Base-by-base conservation (phyloP, 139 green algal genomes). In the Volvox africanus region DNA sequence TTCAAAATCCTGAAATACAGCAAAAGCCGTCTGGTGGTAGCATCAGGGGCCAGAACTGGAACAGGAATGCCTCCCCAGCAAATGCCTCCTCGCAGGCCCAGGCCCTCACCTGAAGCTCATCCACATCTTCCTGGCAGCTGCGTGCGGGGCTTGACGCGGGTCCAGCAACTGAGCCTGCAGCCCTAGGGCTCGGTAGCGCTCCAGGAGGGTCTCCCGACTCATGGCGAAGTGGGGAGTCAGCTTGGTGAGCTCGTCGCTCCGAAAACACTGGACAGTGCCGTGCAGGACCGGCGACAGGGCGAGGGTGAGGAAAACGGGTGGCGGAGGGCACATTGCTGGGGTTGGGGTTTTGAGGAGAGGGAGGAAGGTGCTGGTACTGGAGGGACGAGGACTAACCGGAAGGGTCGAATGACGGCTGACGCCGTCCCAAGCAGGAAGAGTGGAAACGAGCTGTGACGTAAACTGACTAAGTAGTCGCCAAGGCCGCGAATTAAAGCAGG, bases 21-120 rank as follows among this genome's bases (percentile, higher is more conserved):
- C n/a, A n/a, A n/a, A n/a, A n/a, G n/a, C n/a, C n/a, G n/a, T n/a
- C n/a, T n/a, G n/a, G n/a, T n/a, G n/a, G n/a, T n/a, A n/a, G n/a
- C n/a, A n/a, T n/a, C n/a, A n/a, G n/a, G n/a, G n/a, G n/a, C n/a
- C n/a, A n/a, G n/a, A 55, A 55, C 44, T 55, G 44, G 44, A 55
- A 55, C 44, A 5, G 44, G 44, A 55, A 55, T 55, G 44, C 44
- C 44, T 9, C 44, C 44, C 9, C 9, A 9, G 9, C 44, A 55
- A 9, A 55, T 9, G 44, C 5, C n/a, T n/a, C 9, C 44, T 55
- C 44, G 44, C 44, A 55, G 44, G n/a, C 62, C 65, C 65, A 73
- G 19, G 62, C 62, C 9, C 85, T 1, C 69, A 89, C 85, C 85
- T 71, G 85, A 89, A 89, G 69, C 85, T 82, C 69, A 71, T 82